A percentile compares a stretch with the other conserved stretches of the same genome.
Evolutionary conservation across 768 basidiomycete genomes (phyloP).

Genomic region (Gloeopeniophorella convolvens): DNA sequence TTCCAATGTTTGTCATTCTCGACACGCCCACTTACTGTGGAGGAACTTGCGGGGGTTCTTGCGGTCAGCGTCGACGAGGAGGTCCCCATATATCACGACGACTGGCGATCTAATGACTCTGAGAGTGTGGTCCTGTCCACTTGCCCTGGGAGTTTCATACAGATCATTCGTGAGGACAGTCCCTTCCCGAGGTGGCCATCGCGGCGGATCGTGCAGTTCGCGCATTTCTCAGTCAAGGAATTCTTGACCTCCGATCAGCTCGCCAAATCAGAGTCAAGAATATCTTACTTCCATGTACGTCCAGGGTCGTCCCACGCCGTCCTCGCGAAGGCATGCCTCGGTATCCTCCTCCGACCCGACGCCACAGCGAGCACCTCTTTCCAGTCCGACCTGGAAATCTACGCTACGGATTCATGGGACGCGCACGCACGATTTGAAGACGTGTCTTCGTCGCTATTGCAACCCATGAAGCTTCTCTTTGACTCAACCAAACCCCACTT

Average conservation of each 20-base stretch:
- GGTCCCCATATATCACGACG: too few species aligned
- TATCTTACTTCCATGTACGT: neutral
- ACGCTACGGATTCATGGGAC: neutral
- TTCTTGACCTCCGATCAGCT: neutral
- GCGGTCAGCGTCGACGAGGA: too few species aligned
- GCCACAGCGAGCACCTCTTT: too few species aligned
- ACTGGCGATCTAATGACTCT: too few species aligned
- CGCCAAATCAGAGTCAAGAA: neutral
- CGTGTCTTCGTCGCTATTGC: neutral
- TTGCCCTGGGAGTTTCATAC: too few species aligned
- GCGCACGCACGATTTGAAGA: neutral
- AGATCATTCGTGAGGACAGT: too few species aligned
- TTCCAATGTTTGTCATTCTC: too few species aligned
- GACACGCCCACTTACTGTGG: too few species aligned
- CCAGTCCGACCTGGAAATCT: neutral
- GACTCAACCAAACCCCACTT: neutral
- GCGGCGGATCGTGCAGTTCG: neutral
- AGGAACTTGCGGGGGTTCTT: too few species aligned
- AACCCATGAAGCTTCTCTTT: neutral
- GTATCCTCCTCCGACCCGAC: neutral
- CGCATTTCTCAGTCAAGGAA: neutral
- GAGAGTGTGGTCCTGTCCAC: too few species aligned
- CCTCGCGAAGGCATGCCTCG: neutral
- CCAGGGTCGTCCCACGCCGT: neutral
- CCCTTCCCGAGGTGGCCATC: too few species aligned